Evolutionary conservation across 2,329 filamentous ascomycete species (phyloP).

Genomic region (Tolypocladium guangdongense): DNA sequence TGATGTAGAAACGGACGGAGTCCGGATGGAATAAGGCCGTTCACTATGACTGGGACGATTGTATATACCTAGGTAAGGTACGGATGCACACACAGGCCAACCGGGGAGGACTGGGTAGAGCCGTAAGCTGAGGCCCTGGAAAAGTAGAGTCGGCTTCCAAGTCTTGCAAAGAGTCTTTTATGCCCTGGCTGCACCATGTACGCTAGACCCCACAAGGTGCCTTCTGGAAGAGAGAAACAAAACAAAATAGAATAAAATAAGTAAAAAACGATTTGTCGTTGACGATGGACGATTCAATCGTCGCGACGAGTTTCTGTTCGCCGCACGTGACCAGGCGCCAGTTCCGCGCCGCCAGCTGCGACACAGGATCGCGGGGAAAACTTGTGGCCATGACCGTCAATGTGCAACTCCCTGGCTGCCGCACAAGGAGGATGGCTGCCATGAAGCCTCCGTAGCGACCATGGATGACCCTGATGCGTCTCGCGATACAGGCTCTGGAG

Average conservation of each 20-base stretch:
- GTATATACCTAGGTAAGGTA: neutral
- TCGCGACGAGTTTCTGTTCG: neutral
- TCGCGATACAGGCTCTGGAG: neutral
- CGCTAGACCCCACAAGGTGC: neutral
- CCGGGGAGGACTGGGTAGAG: neutral
- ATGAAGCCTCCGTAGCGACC: neutral
- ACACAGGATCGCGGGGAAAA: neutral
- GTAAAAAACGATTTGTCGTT: neutral
- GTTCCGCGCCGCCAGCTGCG: conserved; percentile 12
- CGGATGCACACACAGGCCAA: neutral
- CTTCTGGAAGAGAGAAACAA: neutral
- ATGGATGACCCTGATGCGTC: neutral
- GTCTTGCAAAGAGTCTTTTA: neutral
- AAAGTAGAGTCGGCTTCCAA: neutral
- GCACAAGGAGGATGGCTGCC: neutral
- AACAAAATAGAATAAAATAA: neutral
- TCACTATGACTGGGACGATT: neutral
- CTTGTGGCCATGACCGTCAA: neutral
- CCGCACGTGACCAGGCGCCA: conserved; percentile 27
- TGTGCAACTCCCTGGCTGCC: neutral
- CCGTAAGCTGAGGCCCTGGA: neutral
- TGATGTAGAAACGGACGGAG: neutral
- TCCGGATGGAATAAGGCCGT: neutral
- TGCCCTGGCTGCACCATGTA: neutral
- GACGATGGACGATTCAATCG: neutral